Percentiles rank a stretch among this genome's conserved stretches.
Evolutionary conservation across 331 rosid species (phyloP).

Genomic region (Acacia pycnantha): DNA sequence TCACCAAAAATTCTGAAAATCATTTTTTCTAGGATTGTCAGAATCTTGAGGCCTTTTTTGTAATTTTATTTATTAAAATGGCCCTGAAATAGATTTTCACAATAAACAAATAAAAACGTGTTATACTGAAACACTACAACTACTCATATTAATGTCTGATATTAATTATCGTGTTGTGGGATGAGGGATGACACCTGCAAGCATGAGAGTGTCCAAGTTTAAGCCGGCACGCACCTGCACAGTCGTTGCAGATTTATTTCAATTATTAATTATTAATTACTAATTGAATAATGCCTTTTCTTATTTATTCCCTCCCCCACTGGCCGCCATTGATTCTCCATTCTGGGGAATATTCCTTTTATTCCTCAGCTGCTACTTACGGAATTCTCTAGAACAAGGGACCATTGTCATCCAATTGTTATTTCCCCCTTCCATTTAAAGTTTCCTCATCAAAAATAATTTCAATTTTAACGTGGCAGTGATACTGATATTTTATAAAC

Average conservation of each 20-base stretch:
- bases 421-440: background rate
- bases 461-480: background rate
- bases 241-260: background rate
- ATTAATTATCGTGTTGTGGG: background rate
- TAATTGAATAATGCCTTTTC: background rate
- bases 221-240: background rate
- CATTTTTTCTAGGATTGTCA: no score
- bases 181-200: background rate
- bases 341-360: background rate
- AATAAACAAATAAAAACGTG: no score
- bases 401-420: background rate
- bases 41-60: no score
- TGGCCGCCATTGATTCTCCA: background rate
- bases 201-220: background rate
- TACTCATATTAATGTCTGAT: background rate
- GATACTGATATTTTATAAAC: no score
- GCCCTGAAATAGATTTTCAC: no score
- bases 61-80: no score
- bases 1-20: no score
- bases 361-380: background rate
- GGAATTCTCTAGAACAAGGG: background rate
- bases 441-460: background rate
- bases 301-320: background rate
- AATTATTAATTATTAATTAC: no score
- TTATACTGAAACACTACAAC: background rate